phyloP scores from a whole-genome alignment of 2,329 filamentous ascomycete genomes.

The Aspergillus flavus region DNA sequence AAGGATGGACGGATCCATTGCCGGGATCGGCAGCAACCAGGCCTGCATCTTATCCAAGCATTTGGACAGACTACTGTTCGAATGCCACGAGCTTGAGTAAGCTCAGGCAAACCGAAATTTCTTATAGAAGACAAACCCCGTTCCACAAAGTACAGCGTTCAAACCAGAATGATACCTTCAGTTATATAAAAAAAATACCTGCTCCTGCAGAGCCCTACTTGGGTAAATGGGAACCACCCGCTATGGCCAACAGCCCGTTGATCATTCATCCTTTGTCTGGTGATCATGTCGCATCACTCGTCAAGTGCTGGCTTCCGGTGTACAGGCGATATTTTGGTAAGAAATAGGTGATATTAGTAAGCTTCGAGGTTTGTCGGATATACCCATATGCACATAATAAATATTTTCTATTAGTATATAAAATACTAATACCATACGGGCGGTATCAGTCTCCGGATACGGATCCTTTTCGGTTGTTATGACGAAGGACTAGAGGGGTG shows the following conservation, averaged over 20 bases:
- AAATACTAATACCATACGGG: neutral
- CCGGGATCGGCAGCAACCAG: neutral
- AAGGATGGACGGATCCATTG: neutral
- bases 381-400: neutral
- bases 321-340: neutral
- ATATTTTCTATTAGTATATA: neutral
- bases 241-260: neutral
- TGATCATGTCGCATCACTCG: slow-evolving; percentile 11
- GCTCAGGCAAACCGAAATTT: neutral
- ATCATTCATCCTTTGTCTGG: slow-evolving; percentile 8
- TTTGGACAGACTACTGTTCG: neutral
- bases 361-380: neutral
- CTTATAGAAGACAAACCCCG: neutral
- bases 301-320: neutral
- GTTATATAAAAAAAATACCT: neutral
- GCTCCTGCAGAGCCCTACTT: neutral
- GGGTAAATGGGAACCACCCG: neutral
- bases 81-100: neutral
- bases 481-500: neutral
- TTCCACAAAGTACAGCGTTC: neutral
- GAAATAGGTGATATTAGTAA: neutral
- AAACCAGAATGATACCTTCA: neutral
- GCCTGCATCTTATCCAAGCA: neutral
- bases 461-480: neutral
- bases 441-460: neutral